Base-by-base conservation (phyloP, 75 land plant genomes). In the Ceratopteris richardii region DNA sequence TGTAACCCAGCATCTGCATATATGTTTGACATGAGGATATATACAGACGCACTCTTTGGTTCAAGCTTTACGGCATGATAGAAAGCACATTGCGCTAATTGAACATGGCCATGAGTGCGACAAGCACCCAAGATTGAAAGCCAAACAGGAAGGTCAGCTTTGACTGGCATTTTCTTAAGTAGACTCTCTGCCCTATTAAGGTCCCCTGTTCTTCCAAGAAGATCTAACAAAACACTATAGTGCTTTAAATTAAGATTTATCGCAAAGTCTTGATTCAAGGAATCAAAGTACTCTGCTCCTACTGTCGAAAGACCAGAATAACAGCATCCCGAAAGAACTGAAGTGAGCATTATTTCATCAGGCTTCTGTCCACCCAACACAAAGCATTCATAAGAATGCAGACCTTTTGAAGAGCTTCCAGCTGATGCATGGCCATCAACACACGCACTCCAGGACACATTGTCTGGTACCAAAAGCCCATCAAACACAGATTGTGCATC, bases 1-100 rank as follows among this genome's bases (percentile, higher is more conserved):
- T 33, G 37, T 9, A 33, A 4, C 37, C 37, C 37, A 33, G 37
- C 37, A 46, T 46, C 65, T 19, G 75, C 57, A 21, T 66, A 70
- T 16, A 71, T 36, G 54, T 67, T 71, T 20, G 75, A 56, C 61
- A 77, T 28, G 24, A 77, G 51, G 5, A 77, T 63, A 55, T 66
- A 68, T 33, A 50, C 28, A 17, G 62, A 53, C 16, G 46, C 57
- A 11, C 47, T 40, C n/a, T 37, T n/a, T 10, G 70, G 57, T 1
- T 68, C 62, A 6, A 67, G 23, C 18, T 63, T 44, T 2, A 64
- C 10, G 12, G 63, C 25, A 36, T 41, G 68, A 27, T 41, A 46
- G 29, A 59, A 56, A 13, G 57, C 71, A 26, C 27, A 27, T 18
- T 61, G 48, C 16, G 58, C 77, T 12, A 62, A 24, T 23, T 54